Base-by-base conservation (phyloP, 148 eudicot species). In the Drosera capensis region DNA sequence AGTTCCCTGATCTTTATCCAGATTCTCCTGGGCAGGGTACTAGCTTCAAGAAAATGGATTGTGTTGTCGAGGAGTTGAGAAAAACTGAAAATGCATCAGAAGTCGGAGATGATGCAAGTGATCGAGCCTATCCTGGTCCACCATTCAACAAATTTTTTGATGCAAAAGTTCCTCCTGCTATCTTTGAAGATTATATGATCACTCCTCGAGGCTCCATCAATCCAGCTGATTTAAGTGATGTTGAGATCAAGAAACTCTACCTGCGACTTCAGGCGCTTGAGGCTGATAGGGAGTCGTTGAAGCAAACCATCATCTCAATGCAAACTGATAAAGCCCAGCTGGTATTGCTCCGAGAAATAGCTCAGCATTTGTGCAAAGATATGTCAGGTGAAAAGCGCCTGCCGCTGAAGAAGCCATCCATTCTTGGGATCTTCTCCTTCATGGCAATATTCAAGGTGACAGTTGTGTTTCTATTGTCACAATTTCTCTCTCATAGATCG, bases 201-300 rank as follows among this genome's bases (percentile, higher is more conserved):
- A 71, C 79, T 14, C 80, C 80, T 8, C 61, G 59, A 55, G 82
- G 64, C 43, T 66, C 82, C 4, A 31, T 68, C 16, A 34, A 51
- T 48, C 57, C 34, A 20, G 59, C 57, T 12, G 72, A 79, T 57
- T 29, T 46, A 4, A 75, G 60, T 60, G 94, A 88, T 46, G 68
- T 72, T 12, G 86, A 79, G 34, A 59, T 83, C 22, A 71, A 64
- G 60, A 88, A 83, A 65, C 58, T 88, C 18, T 80, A 73, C 53
- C 38, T 60, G 50, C 70, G 94, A 60, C 79, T 88, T 65, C 94
- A 83, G 46, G 82, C 84, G 25, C 90, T 88, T 23, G 97, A 88
- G 62, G 97, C 84, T 47, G 97, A 88, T 55, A 77, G 92, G 57
- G 94, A 88, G 47, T 78, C 93, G 2, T 72, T 88, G 92, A 78